Percentiles rank a stretch among this genome's conserved stretches.
phyloP scores from a whole-genome alignment of 2,329 filamentous ascomycete genomes.

The Talaromyces verruculosus region DNA sequence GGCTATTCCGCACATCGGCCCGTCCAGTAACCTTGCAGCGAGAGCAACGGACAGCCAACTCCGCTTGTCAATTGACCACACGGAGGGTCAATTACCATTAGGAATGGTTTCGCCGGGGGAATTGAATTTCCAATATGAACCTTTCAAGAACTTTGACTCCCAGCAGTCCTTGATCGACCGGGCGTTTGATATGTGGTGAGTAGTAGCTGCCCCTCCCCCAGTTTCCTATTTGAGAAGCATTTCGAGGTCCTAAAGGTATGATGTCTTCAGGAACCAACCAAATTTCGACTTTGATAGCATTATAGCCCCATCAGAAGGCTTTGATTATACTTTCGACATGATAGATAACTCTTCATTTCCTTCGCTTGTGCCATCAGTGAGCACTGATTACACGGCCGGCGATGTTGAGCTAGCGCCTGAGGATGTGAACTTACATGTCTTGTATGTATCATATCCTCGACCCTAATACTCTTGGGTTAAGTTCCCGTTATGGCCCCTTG shows the following conservation, averaged over 20 bases:
- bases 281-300: conserved; percentile 6
- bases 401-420: not conserved
- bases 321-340: conserved; percentile 1
- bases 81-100: not conserved
- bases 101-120: conserved; percentile 1
- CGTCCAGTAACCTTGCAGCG: conserved; percentile 1
- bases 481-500: not conserved
- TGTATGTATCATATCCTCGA: not conserved
- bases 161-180: conserved; percentile 5
- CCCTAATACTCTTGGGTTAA: not conserved
- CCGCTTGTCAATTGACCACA: not conserved
- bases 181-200: not conserved
- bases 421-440: not conserved
- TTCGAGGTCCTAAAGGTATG: not conserved
- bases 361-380: not conserved
- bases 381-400: not conserved
- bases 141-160: not conserved
- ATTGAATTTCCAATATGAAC: not conserved
- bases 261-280: not conserved
- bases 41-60: conserved; percentile 5
- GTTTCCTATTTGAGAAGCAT: not conserved
- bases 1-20: conserved; percentile 3
- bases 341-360: not conserved
- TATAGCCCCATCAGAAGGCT: not conserved
- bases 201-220: not conserved